These are phyloP conservation scores for Debaryomyces subglobosus DNA, from an alignment of 1,139 yeast genomes.

Conservation along the genomic window DNA sequence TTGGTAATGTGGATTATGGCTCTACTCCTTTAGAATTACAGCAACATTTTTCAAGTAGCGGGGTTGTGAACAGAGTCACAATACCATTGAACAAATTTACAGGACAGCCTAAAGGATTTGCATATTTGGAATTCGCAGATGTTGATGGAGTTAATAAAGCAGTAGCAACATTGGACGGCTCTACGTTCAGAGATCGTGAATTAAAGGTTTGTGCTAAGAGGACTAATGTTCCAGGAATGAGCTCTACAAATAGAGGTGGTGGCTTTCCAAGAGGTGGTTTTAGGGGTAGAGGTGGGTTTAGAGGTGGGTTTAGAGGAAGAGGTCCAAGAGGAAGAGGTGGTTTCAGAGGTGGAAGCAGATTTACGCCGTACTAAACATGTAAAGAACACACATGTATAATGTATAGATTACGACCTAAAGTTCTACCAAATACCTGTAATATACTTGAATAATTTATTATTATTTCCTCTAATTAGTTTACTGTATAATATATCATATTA, in stretches of 20 bases:
- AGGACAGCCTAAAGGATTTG: slow-evolving; percentile 85
- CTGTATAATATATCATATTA: neutral
- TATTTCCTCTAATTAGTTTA: neutral
- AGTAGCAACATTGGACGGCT: slow-evolving; percentile 62
- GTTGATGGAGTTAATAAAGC: slow-evolving; percentile 66
- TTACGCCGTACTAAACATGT: slow-evolving; percentile 22
- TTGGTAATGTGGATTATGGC: slow-evolving; percentile 84
- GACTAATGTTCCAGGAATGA: slow-evolving; percentile 76
- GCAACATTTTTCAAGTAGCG: slow-evolving; percentile 73
- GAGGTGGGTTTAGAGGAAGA: slow-evolving; percentile 27
- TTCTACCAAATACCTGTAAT: neutral
- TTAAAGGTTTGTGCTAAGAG: slow-evolving; percentile 76
- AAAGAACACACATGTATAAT: neutral
- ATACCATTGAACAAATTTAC: slow-evolving; percentile 71
- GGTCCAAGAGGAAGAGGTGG: slow-evolving; percentile 31
- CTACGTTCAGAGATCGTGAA: slow-evolving; percentile 66
- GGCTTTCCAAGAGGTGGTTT: slow-evolving; percentile 24
- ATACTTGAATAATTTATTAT: neutral
- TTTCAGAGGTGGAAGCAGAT: slow-evolving; percentile 27
- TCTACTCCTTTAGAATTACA: slow-evolving; percentile 82
- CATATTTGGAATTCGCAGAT: slow-evolving; percentile 78
- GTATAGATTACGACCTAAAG: neutral
- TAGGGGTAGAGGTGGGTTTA: slow-evolving; percentile 25
- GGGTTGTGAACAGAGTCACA: slow-evolving; percentile 82
- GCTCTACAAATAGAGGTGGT: slow-evolving; percentile 49